Evolutionary conservation across 2,329 filamentous ascomycete genomes (phyloP).

Genomic region (Hypocreales sp.): DNA sequence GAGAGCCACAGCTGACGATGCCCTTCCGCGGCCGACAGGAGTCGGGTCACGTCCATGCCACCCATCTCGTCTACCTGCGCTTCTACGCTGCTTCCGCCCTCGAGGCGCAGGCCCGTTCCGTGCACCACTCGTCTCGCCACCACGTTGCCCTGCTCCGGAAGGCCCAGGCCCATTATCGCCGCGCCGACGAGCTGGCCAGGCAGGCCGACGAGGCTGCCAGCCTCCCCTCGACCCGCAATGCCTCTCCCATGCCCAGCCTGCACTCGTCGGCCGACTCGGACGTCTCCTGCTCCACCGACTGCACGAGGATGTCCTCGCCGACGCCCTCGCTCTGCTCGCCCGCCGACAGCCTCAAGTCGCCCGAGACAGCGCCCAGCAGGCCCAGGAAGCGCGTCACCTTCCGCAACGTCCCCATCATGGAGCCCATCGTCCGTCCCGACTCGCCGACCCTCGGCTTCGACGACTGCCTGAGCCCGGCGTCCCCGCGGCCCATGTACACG

Average conservation of each 20-base stretch:
- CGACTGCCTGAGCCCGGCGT: slow-evolving; percentile 17
- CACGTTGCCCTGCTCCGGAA: slow-evolving; percentile 32
- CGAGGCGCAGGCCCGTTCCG: slow-evolving; percentile 36
- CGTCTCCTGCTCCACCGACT: slow-evolving; percentile 26
- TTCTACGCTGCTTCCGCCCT: slow-evolving; percentile 47
- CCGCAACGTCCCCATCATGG: slow-evolving; percentile 16
- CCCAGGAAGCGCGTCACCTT: slow-evolving; percentile 25
- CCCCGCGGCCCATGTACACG: slow-evolving; percentile 6
- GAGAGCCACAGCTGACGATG: too few species aligned
- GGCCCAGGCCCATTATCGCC: slow-evolving; percentile 34
- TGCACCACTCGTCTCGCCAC: slow-evolving; percentile 28
- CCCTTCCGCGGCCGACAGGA: too few species aligned
- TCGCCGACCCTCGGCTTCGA: slow-evolving; percentile 44
- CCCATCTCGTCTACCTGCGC: slow-evolving; percentile 42
- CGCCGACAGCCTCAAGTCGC: slow-evolving; percentile 4
- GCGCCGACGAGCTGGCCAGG: slow-evolving; percentile 30
- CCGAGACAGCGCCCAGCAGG: slow-evolving; percentile 7
- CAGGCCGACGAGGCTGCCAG: slow-evolving; percentile 26
- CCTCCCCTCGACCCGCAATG: slow-evolving; percentile 22
- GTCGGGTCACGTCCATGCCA: slow-evolving; percentile 31
- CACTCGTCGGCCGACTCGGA: slow-evolving; percentile 31
- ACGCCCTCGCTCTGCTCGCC: slow-evolving; percentile 19
- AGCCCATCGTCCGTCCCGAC: slow-evolving; percentile 39
- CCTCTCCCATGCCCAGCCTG: slow-evolving; percentile 21
- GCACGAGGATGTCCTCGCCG: slow-evolving; percentile 29